Evolutionary conservation across 305 asterid genomes (phyloP), one percentile per base, ranked within the genome.

Genomic region (Fraxinus sp.): DNA sequence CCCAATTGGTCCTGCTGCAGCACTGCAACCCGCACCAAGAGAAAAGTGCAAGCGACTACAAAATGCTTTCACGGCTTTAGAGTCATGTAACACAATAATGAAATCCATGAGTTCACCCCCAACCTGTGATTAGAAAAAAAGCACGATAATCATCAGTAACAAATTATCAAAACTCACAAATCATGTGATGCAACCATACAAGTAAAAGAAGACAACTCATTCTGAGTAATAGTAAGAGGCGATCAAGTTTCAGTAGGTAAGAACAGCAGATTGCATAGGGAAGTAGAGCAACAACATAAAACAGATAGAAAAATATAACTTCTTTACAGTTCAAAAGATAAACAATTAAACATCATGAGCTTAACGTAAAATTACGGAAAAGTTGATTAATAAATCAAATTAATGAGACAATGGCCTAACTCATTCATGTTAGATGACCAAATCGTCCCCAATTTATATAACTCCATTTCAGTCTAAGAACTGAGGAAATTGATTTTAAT

Each of bases 11-110:
- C 99, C 98, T 64, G 98, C 99, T 55, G 98, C 98, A 87, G 95
- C 99, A 91, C 98, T 96, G 88, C 97, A 94, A 79, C 99, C 99
- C 36, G 99, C 99, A 81, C 99, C 99, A 78, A 96, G 97, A 88
- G 99, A 94, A 88, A 94, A 91, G 79, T 91, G 94, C 92, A 91
- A 80, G 83, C 98, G 97, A 78, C 98, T 93, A 88, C 98, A 96
- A 86, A 96, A 96, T 75, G 99, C 93, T 86, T 92, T 94, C 86
- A 96, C 99, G 59, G 98, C 98, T 84, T 90, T 92, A 66, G 89
- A 76, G 86, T 94, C 97, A 82, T 91, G 99, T 76, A 96, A 88
- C 86, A 96, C 99, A 84, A 96, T 88, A 73, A 96, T 93, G 93
- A 96, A 93, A 91, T 96, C 99, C 92, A 92, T 89, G 81, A 96